phyloP scores from a whole-genome alignment of 805 yeast species.

The Jamesozyma lodderae region DNA sequence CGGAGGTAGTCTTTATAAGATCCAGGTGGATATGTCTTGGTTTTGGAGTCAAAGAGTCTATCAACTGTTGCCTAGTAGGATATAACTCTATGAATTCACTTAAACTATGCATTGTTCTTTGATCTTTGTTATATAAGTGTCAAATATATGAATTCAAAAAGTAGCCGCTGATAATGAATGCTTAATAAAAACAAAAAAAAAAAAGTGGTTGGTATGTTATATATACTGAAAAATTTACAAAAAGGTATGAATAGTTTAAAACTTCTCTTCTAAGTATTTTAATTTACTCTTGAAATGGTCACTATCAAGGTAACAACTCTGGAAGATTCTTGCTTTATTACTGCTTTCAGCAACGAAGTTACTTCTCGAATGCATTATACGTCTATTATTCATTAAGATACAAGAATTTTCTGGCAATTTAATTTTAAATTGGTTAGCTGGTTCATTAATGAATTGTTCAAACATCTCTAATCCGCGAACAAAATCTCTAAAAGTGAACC shows the following conservation, averaged over 20 bases:
- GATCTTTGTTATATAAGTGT: too few relatives aligned
- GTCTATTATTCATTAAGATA: conserved; percentile 61
- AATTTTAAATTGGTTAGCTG: conserved; percentile 44
- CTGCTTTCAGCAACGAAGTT: conserved; percentile 33
- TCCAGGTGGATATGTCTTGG: conserved; percentile 11
- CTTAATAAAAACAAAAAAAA: not conserved
- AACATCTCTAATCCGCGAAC: conserved; percentile 50
- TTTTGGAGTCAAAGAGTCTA: conserved; percentile 10
- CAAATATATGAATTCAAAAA: not conserved
- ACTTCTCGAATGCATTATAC: conserved; percentile 62
- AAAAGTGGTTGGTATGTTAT: not conserved
- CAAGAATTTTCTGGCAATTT: conserved; percentile 52
- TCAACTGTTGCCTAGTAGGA: conserved; percentile 8
- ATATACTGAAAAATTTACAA: not conserved
- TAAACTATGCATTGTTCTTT: conserved; percentile 3
- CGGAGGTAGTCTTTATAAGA: not conserved
- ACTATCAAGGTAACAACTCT: conserved; percentile 67
- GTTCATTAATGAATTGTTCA: conserved; percentile 47
- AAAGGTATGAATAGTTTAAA: not conserved
- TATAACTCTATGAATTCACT: conserved; percentile 6
- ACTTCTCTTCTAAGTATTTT: conserved; percentile 30
- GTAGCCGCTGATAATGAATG: not conserved
- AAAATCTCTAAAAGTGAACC: conserved; percentile 44
- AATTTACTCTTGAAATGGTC: conserved; percentile 61
- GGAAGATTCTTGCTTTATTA: conserved; percentile 47